phyloP scores from a whole-genome alignment of 2,329 filamentous ascomycete genomes.

The Fusarium bulbicola region DNA sequence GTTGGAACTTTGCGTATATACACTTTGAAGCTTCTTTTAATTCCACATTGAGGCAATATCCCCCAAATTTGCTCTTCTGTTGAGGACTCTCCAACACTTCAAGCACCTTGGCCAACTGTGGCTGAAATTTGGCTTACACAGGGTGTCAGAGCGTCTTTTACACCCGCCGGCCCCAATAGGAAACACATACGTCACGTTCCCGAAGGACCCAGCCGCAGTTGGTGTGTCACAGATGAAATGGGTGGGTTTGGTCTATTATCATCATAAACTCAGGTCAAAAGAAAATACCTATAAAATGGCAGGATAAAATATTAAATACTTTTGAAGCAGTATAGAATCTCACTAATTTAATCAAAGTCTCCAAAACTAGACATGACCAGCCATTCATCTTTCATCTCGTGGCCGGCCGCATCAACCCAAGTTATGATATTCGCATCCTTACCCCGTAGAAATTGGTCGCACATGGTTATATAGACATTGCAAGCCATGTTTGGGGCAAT shows the following conservation, averaged over 20 bases:
- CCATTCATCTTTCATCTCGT: background rate
- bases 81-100: background rate
- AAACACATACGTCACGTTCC: constrained; percentile 28
- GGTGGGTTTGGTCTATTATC: background rate
- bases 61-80: background rate
- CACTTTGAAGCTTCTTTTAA: background rate
- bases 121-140: constrained; percentile 18
- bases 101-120: constrained; percentile 15
- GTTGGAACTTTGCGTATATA: background rate
- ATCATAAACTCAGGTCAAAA: background rate
- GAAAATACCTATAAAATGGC: background rate
- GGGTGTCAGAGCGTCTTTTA: constrained; percentile 4
- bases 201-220: constrained; percentile 16
- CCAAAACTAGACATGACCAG: background rate
- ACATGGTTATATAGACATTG: background rate
- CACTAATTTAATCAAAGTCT: background rate
- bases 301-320: background rate
- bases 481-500: background rate
- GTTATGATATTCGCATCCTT: background rate
- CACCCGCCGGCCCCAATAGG: constrained; percentile 5
- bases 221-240: background rate
- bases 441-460: background rate
- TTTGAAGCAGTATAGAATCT: background rate
- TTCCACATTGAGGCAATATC: background rate
- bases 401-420: background rate